These are phyloP conservation scores for Alternaria triticina DNA, from an alignment of 2,329 filamentous ascomycete genomes.

Conservation along the genomic window DNA sequence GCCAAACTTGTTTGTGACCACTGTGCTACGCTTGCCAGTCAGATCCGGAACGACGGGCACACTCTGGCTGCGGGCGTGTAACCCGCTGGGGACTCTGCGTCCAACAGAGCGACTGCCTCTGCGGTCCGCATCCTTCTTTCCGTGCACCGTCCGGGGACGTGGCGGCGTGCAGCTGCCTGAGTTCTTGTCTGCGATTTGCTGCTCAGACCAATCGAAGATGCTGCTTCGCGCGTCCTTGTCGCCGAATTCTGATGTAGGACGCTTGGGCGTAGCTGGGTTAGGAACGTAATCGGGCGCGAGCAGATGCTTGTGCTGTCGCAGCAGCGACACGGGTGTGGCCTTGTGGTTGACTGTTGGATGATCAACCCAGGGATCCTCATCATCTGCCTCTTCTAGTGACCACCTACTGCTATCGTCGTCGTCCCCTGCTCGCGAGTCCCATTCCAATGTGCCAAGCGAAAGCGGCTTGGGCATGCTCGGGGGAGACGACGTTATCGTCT, in stretches of 20 bases:
- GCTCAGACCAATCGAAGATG: conserved; percentile 81
- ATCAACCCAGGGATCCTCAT: conserved; percentile 50
- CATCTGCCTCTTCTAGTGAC: conserved; percentile 50
- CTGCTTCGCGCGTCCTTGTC: conserved; percentile 63
- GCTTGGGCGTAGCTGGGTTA: conserved; percentile 48
- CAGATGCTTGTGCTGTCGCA: conserved; percentile 41
- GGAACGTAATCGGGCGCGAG: conserved; percentile 43
- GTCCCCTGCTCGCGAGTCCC: conserved; percentile 48
- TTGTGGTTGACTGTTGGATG: conserved; percentile 41
- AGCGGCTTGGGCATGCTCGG: conserved; percentile 53
- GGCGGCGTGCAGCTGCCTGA: conserved; percentile 64
- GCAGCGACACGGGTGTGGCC: conserved; percentile 39
- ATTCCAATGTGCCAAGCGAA: conserved; percentile 49
- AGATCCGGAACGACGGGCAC: conserved; percentile 73
- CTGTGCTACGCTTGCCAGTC: conserved; percentile 58
- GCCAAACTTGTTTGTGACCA: conserved; percentile 73
- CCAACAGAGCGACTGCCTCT: conserved; percentile 72
- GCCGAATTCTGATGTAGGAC: conserved; percentile 42
- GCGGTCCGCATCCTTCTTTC: conserved; percentile 73
- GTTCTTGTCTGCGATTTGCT: conserved; percentile 65
- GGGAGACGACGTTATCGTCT: conserved; percentile 53
- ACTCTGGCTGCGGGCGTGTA: conserved; percentile 80
- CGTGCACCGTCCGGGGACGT: conserved; percentile 76
- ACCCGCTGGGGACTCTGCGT: conserved; percentile 71
- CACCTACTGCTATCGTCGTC: conserved; percentile 50